Conservation (phyloP, 768 basidiomycete genomes). For the Trametes villosa region DNA sequence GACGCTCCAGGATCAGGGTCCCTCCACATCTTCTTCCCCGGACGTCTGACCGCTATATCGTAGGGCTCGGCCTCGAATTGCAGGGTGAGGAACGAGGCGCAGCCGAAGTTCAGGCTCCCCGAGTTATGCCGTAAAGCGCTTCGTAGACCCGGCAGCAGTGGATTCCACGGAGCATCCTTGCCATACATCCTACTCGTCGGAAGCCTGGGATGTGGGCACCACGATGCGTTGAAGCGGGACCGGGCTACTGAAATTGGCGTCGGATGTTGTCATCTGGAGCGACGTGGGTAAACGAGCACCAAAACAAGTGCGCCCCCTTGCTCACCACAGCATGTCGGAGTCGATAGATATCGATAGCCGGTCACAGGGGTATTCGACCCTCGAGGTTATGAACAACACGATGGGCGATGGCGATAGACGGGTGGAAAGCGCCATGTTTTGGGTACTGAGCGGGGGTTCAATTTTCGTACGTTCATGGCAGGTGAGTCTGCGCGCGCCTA, state of each 20-base stretch:
- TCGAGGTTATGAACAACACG: not conserved
- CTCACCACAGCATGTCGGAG: not conserved
- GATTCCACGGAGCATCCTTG: not conserved
- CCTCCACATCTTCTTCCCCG: not conserved
- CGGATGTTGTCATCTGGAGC: not conserved
- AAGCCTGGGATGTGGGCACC: not conserved
- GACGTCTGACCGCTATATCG: not conserved
- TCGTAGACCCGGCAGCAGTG: not conserved
- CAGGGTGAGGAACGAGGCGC: not conserved
- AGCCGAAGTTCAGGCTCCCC: not conserved
- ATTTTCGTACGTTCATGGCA: too few species aligned
- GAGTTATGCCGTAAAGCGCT: slow-evolving; percentile 3
- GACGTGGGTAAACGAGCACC: not conserved
- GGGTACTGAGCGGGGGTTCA: too few species aligned
- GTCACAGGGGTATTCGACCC: not conserved
- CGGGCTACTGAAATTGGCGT: not conserved
- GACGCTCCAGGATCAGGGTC: not conserved
- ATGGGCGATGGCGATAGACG: not conserved
- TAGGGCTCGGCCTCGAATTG: not conserved
- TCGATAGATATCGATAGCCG: not conserved
- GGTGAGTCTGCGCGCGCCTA: too few species aligned
- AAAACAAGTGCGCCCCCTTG: not conserved
- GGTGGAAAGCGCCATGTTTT: not conserved
- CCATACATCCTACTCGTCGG: not conserved
- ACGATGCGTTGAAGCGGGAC: not conserved